phyloP scores from a whole-genome alignment of 306 rosid genomes.

The Casuarina cunninghamiana region DNA sequence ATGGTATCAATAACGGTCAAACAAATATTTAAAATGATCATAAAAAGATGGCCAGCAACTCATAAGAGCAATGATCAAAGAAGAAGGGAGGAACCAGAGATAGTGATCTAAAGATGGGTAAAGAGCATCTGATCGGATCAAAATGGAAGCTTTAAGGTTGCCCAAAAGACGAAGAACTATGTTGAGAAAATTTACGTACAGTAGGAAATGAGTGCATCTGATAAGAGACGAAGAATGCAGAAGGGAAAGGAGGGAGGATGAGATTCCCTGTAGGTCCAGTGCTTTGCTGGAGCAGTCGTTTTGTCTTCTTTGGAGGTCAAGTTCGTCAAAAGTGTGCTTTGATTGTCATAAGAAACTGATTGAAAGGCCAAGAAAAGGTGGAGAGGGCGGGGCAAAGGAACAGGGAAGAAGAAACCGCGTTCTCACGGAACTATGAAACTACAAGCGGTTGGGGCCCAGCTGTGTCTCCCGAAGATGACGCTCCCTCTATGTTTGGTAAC shows the following conservation, averaged over 20 bases:
- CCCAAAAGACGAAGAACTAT: not conserved
- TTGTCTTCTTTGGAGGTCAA: not conserved
- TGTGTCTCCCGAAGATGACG: not conserved
- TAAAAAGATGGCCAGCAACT: not conserved
- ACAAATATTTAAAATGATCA: not conserved
- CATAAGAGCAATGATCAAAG: slow-evolving; percentile 24
- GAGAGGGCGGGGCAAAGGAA: not conserved
- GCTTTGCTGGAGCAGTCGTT: not conserved
- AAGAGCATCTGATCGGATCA: slow-evolving; percentile 18
- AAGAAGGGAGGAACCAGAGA: slow-evolving; percentile 3
- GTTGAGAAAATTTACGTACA: slow-evolving; percentile 1
- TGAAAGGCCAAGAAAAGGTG: slow-evolving; percentile 28
- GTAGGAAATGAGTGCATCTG: not conserved
- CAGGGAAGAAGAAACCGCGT: not conserved
- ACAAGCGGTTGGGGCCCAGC: not conserved
- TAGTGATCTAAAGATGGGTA: not conserved
- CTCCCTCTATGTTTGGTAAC: not conserved
- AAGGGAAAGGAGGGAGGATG: not conserved
- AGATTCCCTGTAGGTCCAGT: not conserved
- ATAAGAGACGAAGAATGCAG: not conserved
- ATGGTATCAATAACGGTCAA: slow-evolving; percentile 16
- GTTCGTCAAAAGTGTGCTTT: slow-evolving; percentile 1
- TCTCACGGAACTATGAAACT: not conserved
- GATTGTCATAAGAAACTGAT: slow-evolving; percentile 9
- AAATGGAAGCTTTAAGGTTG: not conserved